Base-by-base conservation (phyloP, 306 rosid genomes). In the Ormosia semicastrata region DNA sequence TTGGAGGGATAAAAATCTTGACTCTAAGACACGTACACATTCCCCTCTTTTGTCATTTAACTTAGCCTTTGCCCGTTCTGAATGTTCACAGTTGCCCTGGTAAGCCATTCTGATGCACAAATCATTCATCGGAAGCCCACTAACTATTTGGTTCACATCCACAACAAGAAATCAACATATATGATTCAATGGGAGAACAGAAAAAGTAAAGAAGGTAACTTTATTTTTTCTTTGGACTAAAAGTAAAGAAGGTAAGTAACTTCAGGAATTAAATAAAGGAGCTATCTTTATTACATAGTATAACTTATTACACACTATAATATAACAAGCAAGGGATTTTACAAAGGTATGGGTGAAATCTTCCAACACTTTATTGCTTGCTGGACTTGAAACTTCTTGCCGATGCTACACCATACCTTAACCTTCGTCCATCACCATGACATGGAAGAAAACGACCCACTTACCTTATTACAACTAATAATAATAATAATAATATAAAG, bases 391-490 rank as follows among this genome's bases (percentile, higher is more conserved):
- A 52, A 75, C 46, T 39, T n/a, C n/a, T 40, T 37, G 67, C 63
- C 50, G 30, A 6, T 37, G 9, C 65, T n/a, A 39, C 78, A 36
- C 85, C 82, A 81, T 54, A 57, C 79, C 64, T 67, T 44, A 14
- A 57, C n/a, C 13, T 43, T 63, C 10, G n/a, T 53, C n/a, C 52
- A 70, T 62, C 75, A 34, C 44, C 75, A 39, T 76, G 0, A 71
- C 36, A 43, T 58, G 47, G 59, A 59, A 76, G 73, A 52, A 81
- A 84, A 72, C 63, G 30, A 18, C 73, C 83, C 58, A 8, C 54
- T 84, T 81, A 86, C 64, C 60, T 88, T 89, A 89, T 86, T 89
- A 81, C 72, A 56, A 76, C 76, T 10, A 66, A 66, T 44, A 10
- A 13, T 66, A 47, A 12, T 58, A 64, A 39, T 81, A 73, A 60